Conservation (phyloP, 768 basidiomycete species). For the Boletus huronensis region DNA sequence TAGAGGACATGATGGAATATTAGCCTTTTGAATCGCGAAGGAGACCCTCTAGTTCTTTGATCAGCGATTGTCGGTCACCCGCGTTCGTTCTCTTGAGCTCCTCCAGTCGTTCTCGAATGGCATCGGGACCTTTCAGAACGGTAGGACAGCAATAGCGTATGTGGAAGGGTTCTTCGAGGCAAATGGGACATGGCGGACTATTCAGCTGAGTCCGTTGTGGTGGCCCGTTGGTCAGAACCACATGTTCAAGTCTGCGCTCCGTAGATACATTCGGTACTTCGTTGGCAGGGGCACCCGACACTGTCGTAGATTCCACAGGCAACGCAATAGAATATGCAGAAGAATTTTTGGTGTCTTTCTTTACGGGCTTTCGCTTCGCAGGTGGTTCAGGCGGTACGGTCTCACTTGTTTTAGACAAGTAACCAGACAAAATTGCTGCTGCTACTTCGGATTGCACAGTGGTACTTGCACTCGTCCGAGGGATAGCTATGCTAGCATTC, state of each 20-base stretch:
- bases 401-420: conserved; percentile 1
- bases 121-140: conserved; percentile 40
- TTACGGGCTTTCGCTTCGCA: conserved; percentile 6
- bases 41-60: conserved; percentile 40
- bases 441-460: conserved; percentile 15
- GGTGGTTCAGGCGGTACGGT: conserved; percentile 3
- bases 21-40: conserved; percentile 30
- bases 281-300: not conserved
- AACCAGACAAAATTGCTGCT: conserved; percentile 17
- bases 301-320: not conserved
- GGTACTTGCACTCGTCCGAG: conserved; percentile 16
- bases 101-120: conserved; percentile 44
- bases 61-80: conserved; percentile 28
- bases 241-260: not conserved
- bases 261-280: not conserved
- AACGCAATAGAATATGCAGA: not conserved
- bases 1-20: conserved; percentile 1
- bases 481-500: conserved; percentile 22
- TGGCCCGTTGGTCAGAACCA: not conserved
- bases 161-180: conserved; percentile 44
- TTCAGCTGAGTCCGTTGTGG: not conserved
- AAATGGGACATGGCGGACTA: conserved; percentile 41
- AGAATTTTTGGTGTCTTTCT: conserved; percentile 7
- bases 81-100: conserved; percentile 35
- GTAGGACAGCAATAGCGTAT: conserved; percentile 48